A percentile compares a stretch with the other conserved stretches of the same genome.
These are phyloP conservation scores for Mentha longifolia DNA, from an alignment of 257 asterid genomes.

Conservation along the genomic window DNA sequence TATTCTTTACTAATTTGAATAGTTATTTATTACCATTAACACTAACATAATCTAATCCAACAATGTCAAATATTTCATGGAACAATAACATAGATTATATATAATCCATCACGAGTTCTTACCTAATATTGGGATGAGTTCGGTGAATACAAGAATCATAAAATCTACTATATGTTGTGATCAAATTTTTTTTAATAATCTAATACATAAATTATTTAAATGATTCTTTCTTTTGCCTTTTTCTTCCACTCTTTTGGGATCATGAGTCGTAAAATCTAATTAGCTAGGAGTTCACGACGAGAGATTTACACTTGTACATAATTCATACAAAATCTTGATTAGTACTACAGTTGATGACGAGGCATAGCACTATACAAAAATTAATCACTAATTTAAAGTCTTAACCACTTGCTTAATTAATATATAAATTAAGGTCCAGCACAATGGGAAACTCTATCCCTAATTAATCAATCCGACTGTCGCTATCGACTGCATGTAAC, in stretches of 20 bases:
- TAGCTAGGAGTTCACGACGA: not conserved
- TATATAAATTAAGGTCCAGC: conserved; percentile 31
- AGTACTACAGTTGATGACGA: not conserved
- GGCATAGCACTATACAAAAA: conserved; percentile 20
- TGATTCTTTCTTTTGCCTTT: not conserved
- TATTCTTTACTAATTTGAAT: no score
- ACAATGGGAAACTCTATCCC: conserved; percentile 38
- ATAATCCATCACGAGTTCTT: no score
- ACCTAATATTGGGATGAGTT: no score
- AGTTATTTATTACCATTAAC: no score
- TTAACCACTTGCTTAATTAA: not conserved
- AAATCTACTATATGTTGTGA: no score
- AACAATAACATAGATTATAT: no score
- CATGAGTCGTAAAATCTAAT: not conserved
- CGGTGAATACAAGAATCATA: no score
- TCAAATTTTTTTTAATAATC: no score
- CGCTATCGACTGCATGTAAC: conserved; percentile 35
- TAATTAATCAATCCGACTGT: conserved; percentile 32
- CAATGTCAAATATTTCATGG: no score
- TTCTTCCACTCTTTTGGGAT: conserved; percentile 7
- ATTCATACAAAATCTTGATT: no score
- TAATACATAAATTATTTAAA: no score
- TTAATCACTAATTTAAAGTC: conserved; percentile 17
- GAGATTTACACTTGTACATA: not conserved
- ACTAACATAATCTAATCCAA: no score